A percentile compares a stretch with the other conserved stretches of the same genome.
phyloP scores from a whole-genome alignment of 2,329 filamentous ascomycete species.

The Neurospora crassa region DNA sequence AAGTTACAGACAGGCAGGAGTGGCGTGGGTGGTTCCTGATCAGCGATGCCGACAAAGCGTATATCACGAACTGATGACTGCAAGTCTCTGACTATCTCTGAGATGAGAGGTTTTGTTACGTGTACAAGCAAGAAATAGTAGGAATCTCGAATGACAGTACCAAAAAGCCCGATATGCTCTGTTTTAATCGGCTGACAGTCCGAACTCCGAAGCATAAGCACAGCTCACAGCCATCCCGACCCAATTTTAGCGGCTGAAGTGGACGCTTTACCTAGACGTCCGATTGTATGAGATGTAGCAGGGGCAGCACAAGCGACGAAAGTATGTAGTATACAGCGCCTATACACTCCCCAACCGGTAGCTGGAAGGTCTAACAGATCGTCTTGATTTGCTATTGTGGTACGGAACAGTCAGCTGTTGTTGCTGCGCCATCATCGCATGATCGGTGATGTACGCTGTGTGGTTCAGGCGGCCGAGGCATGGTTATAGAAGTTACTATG shows the following conservation, averaged over 20 bases:
- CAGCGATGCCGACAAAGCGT: neutral
- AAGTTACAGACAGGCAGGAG: conserved; percentile 1
- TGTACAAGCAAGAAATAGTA: neutral
- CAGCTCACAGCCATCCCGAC: neutral
- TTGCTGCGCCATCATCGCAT: neutral
- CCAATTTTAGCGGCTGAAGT: neutral
- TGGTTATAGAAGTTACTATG: neutral
- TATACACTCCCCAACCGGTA: neutral
- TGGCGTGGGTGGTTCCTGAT: neutral
- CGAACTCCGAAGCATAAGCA: neutral
- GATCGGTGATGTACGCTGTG: neutral
- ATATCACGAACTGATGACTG: neutral
- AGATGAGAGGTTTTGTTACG: neutral
- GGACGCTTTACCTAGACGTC: neutral
- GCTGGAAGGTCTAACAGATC: neutral
- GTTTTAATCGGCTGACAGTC: neutral
- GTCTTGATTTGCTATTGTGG: neutral
- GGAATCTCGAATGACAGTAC: neutral
- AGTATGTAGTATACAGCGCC: neutral
- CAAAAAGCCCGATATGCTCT: neutral
- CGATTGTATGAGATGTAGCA: neutral
- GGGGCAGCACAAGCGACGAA: neutral
- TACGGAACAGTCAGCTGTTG: neutral
- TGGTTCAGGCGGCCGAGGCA: neutral
- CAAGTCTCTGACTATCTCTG: neutral